A percentile compares a stretch with the other conserved stretches of the same genome.
phyloP scores from a whole-genome alignment of 441 rosid species.

The Pelargonium australe region DNA sequence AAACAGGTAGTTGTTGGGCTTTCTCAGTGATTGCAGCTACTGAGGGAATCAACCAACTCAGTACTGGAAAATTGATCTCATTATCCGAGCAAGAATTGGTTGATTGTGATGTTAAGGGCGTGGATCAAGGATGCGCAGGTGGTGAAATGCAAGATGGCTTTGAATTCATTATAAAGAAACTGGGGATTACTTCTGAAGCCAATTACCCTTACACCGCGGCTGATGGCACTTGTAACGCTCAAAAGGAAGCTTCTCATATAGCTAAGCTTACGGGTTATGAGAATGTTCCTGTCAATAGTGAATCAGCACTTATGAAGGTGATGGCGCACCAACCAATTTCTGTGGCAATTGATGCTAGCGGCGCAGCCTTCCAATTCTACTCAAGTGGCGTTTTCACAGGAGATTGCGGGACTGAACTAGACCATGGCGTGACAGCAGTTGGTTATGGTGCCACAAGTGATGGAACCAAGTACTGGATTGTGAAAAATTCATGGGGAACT shows the following conservation, averaged over 20 bases:
- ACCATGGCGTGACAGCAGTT: slow-evolving; percentile 19
- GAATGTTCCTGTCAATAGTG: slow-evolving; percentile 58
- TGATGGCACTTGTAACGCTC: slow-evolving; percentile 15
- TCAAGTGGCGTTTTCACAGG: slow-evolving; percentile 21
- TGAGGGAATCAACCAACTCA: slow-evolving; percentile 32
- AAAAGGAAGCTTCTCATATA: background rate
- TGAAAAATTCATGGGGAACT: slow-evolving; percentile 32
- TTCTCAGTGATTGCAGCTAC: slow-evolving; percentile 41
- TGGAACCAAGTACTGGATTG: slow-evolving; percentile 28
- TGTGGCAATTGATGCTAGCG: slow-evolving; percentile 82
- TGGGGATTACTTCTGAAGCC: slow-evolving; percentile 15
- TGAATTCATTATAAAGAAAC: slow-evolving; percentile 21
- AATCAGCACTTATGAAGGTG: slow-evolving; percentile 59
- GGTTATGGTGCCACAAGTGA: slow-evolving; percentile 20
- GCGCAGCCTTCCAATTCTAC: slow-evolving; percentile 72
- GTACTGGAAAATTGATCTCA: slow-evolving; percentile 22
- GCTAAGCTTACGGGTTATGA: slow-evolving; percentile 32
- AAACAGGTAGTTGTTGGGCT: slow-evolving; percentile 43
- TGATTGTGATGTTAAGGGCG: slow-evolving; percentile 22
- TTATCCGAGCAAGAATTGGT: slow-evolving; percentile 33
- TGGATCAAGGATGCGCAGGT: slow-evolving; percentile 14
- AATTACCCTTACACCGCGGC: slow-evolving; percentile 26
- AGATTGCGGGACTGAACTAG: slow-evolving; percentile 19
- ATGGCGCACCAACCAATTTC: slow-evolving; percentile 70
- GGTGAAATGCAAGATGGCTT: slow-evolving; percentile 27